phyloP scores from a whole-genome alignment of 2,329 filamentous ascomycete species.

The Atkinsonella texensis region DNA sequence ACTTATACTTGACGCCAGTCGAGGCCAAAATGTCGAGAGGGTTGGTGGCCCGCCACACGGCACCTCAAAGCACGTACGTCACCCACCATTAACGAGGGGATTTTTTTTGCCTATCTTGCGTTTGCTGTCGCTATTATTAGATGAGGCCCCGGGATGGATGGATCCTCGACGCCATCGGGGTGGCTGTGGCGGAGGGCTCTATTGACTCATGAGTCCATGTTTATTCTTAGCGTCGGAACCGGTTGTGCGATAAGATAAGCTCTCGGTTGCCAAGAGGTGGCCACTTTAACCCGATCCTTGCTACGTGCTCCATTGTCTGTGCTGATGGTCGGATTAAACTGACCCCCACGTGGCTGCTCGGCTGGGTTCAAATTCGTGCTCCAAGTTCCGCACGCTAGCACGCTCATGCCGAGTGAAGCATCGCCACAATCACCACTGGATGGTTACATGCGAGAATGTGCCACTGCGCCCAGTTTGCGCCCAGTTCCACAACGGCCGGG shows the following conservation, averaged over 20 bases:
- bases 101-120: neutral
- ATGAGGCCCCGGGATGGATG: neutral
- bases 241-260: too few relatives aligned
- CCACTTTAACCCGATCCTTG: too few relatives aligned
- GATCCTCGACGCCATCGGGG: slow-evolving; percentile 1
- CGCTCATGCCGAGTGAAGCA: neutral
- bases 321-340: too few relatives aligned
- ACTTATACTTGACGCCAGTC: slow-evolving; percentile 3
- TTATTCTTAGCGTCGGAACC: neutral
- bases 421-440: neutral
- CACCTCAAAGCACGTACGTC: slow-evolving; percentile 1
- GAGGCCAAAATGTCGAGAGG: neutral
- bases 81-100: neutral
- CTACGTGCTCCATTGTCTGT: too few relatives aligned
- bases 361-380: neutral
- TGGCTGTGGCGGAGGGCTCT: neutral
- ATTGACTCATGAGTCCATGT: neutral
- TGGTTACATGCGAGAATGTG: neutral
- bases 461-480: neutral
- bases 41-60: neutral
- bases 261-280: too few relatives aligned
- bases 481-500: neutral
- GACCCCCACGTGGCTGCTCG: too few relatives aligned
- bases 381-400: neutral
- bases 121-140: slow-evolving; percentile 5